These are phyloP conservation scores for Fusarium fujikuroi DNA, from an alignment of 2,329 filamentous ascomycete species.

Conservation along the genomic window DNA sequence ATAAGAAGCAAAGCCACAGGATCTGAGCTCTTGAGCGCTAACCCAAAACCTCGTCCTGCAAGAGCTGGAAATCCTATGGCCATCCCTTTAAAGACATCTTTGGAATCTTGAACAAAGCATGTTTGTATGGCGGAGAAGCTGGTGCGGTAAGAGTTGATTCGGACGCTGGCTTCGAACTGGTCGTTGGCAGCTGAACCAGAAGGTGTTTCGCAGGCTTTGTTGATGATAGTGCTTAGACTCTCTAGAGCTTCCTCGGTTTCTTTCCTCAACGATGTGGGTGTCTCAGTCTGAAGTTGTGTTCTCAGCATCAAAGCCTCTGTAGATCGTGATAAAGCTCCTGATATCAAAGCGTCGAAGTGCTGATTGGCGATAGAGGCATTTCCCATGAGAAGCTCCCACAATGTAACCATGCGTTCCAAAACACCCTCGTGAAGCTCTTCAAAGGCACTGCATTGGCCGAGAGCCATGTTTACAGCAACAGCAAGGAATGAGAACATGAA, in stretches of 20 bases:
- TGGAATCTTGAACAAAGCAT: constrained; percentile 51
- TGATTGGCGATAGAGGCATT: constrained; percentile 32
- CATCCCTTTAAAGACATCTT: constrained; percentile 46
- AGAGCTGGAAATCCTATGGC: constrained; percentile 47
- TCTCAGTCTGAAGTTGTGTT: constrained; percentile 18
- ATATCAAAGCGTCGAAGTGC: constrained; percentile 32
- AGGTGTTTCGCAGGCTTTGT: constrained; percentile 16
- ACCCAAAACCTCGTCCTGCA: constrained; percentile 46
- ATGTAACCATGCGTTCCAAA: constrained; percentile 24
- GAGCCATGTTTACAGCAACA: constrained; percentile 40
- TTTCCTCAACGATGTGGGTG: neutral
- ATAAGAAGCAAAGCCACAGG: constrained; percentile 52
- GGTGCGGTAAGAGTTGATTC: constrained; percentile 20
- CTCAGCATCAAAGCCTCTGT: constrained; percentile 21
- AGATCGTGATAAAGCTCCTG: constrained; percentile 28
- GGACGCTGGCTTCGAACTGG: neutral
- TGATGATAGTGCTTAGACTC: constrained; percentile 17
- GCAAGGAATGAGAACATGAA: constrained; percentile 42
- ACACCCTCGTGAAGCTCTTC: constrained; percentile 28
- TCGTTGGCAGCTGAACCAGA: neutral
- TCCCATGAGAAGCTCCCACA: constrained; percentile 38
- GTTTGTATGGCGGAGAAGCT: constrained; percentile 48
- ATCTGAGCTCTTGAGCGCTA: constrained; percentile 46
- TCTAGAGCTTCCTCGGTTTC: constrained; percentile 22
- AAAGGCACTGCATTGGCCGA: constrained; percentile 30